Evolutionary conservation across 108 stramenopile genomes (phyloP).

Genomic region (Pseudonitzschia delicatissima): DNA sequence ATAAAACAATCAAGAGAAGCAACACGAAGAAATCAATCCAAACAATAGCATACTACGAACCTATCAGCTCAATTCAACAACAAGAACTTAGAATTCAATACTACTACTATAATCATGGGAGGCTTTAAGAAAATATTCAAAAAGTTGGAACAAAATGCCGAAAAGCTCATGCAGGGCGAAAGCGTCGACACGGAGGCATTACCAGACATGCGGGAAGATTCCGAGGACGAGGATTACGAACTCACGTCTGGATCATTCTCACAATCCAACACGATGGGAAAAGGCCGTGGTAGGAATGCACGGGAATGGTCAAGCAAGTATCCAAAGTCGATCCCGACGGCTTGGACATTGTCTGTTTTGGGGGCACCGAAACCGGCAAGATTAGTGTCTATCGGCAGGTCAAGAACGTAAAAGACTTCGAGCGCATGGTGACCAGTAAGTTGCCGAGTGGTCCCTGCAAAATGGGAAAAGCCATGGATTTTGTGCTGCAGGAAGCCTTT

Average conservation of each 20-base stretch:
- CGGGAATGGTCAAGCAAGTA: slow-evolving; percentile 13
- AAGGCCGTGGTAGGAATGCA: slow-evolving; percentile 5
- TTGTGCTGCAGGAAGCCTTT: not conserved
- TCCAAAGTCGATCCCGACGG: slow-evolving; percentile 8
- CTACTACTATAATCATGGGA: not conserved
- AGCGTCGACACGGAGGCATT: not conserved
- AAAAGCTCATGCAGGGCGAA: not conserved
- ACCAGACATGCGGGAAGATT: not conserved
- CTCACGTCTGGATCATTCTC: not conserved
- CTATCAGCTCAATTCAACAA: not conserved
- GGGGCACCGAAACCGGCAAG: not conserved
- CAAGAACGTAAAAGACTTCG: slow-evolving; percentile 6
- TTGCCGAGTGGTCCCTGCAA: slow-evolving; percentile 1
- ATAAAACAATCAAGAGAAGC: not conserved
- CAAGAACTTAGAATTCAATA: no score
- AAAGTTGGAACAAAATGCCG: not conserved
- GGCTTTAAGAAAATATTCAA: slow-evolving; percentile 3
- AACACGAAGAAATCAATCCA: not conserved
- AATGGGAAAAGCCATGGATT: slow-evolving; percentile 12
- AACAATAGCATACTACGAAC: not conserved
- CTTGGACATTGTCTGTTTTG: slow-evolving; percentile 9
- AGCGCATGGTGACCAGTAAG: slow-evolving; percentile 4
- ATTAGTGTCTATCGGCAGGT: not conserved
- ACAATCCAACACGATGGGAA: slow-evolving; percentile 11
- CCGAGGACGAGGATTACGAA: not conserved